phyloP scores from a whole-genome alignment of 129 eudicot genomes.

The Helianthus annuus region DNA sequence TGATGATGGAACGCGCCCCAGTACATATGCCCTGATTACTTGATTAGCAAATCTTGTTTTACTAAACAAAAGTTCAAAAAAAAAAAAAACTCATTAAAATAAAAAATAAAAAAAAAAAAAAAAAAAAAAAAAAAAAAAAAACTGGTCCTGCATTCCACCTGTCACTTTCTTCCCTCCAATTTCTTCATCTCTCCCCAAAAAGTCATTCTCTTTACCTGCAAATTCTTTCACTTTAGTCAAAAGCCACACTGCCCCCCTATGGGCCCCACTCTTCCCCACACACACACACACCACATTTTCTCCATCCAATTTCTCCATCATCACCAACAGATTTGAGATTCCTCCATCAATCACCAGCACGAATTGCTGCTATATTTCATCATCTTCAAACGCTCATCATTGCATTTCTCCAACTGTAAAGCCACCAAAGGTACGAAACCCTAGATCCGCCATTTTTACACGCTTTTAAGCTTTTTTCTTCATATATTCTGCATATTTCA shows the following conservation, averaged over 20 bases:
- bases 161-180: slow-evolving; percentile 55
- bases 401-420: not conserved
- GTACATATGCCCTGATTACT: no score
- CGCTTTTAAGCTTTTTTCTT: not conserved
- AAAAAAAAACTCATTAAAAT: no score
- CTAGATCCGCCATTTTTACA: slow-evolving; percentile 15
- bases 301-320: slow-evolving; percentile 23
- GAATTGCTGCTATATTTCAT: not conserved
- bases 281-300: slow-evolving; percentile 15
- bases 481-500: not conserved
- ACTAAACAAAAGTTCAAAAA: not conserved
- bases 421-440: slow-evolving; percentile 17
- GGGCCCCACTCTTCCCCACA: slow-evolving; percentile 40
- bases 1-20: no score
- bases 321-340: slow-evolving; percentile 15
- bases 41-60: not conserved
- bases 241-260: slow-evolving; percentile 40
- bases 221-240: slow-evolving; percentile 71
- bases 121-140: not conserved
- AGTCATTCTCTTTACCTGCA: slow-evolving; percentile 61
- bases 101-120: no score
- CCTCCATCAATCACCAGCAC: slow-evolving; percentile 17
- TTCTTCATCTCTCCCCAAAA: slow-evolving; percentile 40
- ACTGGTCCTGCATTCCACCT: slow-evolving; percentile 26
- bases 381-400: not conserved